phyloP scores from a whole-genome alignment of 2,329 filamentous ascomycete species.

The Calonectria pseudoturangicola region DNA sequence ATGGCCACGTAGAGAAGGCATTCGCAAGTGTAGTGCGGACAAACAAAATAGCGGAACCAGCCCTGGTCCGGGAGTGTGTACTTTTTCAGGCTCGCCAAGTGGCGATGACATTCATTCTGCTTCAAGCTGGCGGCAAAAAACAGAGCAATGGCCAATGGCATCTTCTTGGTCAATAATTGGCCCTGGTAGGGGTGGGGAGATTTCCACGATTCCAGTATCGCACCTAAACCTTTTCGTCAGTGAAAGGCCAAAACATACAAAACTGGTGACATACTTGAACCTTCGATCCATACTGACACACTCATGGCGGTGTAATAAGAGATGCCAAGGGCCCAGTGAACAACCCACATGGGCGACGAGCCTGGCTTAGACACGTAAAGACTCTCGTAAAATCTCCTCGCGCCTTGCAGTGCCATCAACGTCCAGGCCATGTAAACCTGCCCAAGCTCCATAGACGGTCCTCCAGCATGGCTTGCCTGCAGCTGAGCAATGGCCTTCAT shows the following conservation, averaged over 20 bases:
- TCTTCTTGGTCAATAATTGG: constrained; percentile 50
- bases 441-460: constrained; percentile 69
- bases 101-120: constrained; percentile 84
- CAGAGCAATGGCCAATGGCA: constrained; percentile 71
- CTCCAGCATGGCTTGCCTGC: constrained; percentile 53
- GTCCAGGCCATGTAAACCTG: constrained; percentile 81
- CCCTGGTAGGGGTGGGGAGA: constrained; percentile 40
- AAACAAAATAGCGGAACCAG: constrained; percentile 83
- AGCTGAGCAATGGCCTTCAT: constrained; percentile 69
- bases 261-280: constrained; percentile 72
- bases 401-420: constrained; percentile 85
- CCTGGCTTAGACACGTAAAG: constrained; percentile 76
- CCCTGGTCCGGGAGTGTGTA: constrained; percentile 87
- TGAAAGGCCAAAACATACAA: constrained; percentile 34
- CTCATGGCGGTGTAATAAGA: constrained; percentile 85
- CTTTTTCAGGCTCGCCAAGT: constrained; percentile 83
- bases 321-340: constrained; percentile 87
- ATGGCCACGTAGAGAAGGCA: constrained; percentile 89
- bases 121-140: constrained; percentile 82
- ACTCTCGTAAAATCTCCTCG: constrained; percentile 86
- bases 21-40: constrained; percentile 94
- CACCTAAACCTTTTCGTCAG: constrained; percentile 48
- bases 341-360: constrained; percentile 87
- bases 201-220: constrained; percentile 60
- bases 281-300: constrained; percentile 90